Base-by-base conservation (phyloP, 164 flowering plant species). In the Berberis vulgaris region DNA sequence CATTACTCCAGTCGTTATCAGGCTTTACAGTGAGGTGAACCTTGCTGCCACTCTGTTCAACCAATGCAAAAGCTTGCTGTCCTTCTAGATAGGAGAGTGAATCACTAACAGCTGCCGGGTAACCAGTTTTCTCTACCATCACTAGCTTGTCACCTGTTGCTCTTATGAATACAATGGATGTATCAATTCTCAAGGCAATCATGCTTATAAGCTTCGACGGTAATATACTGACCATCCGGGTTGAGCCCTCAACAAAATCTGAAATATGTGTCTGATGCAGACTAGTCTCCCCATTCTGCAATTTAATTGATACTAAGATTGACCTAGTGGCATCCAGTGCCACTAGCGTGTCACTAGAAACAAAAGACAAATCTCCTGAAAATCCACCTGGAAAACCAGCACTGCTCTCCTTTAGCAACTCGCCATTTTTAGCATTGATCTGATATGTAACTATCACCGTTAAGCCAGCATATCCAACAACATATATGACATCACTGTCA, bases 31-130 rank as follows among this genome's bases (percentile, higher is more conserved):
- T 66, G 65, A 95, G 77, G 53, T 79, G 74, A 73, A 87, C 74
- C 69, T 72, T 82, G 63, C 67, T 68, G n/a, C 61, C 87, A 68
- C 54, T 76, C 64, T 82, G 86, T 47, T 80, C 80, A 70, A 83
- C 79, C 26, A 85, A 43, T 42, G 82, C 96, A 78, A 87, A 80
- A 67, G 96, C 90, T 69, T 87, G 78, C 57, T 83, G 84, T 43
- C 82, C 87, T 41, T 85, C 92, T 10, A 85, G 69, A 41, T 85
- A 52, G 49, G 80, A 47, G 38, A 95, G 80, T 50, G 86, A 73
- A 72, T 91, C 88, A 80, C 99, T 95, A 64, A 88, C 58, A 69
- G 76, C 86, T 63, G 79, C 77, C 43, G 76, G 73, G 59, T 72
- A 54, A 43, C 67, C 65, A 58, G 81, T 61, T 72, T 73, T 83